Evolutionary conservation across 2,329 filamentous ascomycete genomes (phyloP).

Genomic region (Didymellaceae sp.): DNA sequence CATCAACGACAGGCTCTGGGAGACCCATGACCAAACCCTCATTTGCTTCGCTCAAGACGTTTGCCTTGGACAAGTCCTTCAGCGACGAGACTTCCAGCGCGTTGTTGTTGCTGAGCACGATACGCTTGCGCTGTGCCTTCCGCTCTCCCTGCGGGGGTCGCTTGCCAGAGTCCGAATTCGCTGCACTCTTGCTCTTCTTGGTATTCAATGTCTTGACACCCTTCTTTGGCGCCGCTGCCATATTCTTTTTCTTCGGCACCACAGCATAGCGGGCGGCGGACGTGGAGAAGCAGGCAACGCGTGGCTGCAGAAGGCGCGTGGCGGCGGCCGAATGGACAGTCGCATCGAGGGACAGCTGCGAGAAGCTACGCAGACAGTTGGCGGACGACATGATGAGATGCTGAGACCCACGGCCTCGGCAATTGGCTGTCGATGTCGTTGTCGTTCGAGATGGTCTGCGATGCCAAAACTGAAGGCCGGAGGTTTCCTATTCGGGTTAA

Average conservation of each 20-base stretch:
- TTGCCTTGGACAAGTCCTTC: constrained; percentile 65
- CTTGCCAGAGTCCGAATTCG: constrained; percentile 50
- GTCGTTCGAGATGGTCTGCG: constrained; percentile 19
- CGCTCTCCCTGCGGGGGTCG: constrained; percentile 78
- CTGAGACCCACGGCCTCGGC: constrained; percentile 35
- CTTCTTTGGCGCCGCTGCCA: constrained; percentile 40
- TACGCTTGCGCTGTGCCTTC: constrained; percentile 84
- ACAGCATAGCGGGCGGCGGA: constrained; percentile 38
- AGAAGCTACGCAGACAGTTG: constrained; percentile 41
- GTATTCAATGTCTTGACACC: constrained; percentile 50
- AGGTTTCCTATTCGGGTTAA: constrained; percentile 16
- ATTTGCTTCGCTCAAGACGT: constrained; percentile 51
- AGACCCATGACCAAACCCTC: constrained; percentile 73
- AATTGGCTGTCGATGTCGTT: constrained; percentile 32
- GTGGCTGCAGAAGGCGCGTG: constrained; percentile 34
- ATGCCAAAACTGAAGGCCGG: constrained; percentile 31
- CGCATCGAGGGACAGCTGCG: constrained; percentile 40
- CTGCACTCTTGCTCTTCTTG: constrained; percentile 52
- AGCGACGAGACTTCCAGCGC: constrained; percentile 78
- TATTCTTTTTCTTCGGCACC: constrained; percentile 35
- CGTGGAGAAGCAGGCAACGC: constrained; percentile 45
- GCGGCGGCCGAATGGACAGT: constrained; percentile 28
- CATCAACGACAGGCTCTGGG: constrained; percentile 74
- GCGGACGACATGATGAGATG: constrained; percentile 39
- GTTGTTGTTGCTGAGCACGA: constrained; percentile 93